These are phyloP conservation scores for Apiospora pterosperma DNA, from an alignment of 2,329 filamentous ascomycete species.

Conservation along the genomic window DNA sequence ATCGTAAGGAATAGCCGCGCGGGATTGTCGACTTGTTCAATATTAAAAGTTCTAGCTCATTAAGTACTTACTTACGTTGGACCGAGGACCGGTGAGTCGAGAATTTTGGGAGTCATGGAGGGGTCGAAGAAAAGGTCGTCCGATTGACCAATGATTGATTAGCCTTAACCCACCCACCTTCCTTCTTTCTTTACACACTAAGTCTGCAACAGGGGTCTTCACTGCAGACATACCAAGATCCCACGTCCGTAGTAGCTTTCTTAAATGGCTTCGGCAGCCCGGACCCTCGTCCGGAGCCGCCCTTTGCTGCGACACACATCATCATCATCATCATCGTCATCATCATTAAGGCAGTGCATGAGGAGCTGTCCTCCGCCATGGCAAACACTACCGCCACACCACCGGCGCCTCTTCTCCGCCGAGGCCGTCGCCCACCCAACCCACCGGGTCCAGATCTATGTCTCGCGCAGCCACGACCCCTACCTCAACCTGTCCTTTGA, in stretches of 20 bases:
- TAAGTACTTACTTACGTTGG: background rate
- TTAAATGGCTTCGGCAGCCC: slow-evolving; percentile 6
- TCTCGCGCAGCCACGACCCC: slow-evolving; percentile 67
- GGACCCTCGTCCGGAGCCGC: slow-evolving; percentile 4
- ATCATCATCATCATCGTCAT: background rate
- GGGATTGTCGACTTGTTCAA: no score
- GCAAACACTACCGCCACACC: background rate
- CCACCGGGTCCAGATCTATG: slow-evolving; percentile 63
- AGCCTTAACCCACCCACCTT: background rate
- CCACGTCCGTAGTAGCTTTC: background rate
- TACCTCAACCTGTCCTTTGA: slow-evolving; percentile 93
- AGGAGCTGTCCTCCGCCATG: background rate
- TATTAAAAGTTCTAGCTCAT: no score
- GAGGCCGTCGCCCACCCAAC: slow-evolving; percentile 38
- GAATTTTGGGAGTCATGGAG: background rate
- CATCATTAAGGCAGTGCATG: background rate
- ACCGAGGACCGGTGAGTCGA: background rate
- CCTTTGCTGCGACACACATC: background rate
- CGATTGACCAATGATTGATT: background rate
- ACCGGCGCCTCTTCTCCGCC: slow-evolving; percentile 27
- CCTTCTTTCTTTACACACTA: background rate
- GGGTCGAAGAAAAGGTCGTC: background rate
- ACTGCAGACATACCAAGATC: background rate
- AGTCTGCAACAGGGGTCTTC: background rate
- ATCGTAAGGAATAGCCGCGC: background rate